Conservation (phyloP, 1,284 basidiomycete species). For the Coniferiporia weirii region DNA sequence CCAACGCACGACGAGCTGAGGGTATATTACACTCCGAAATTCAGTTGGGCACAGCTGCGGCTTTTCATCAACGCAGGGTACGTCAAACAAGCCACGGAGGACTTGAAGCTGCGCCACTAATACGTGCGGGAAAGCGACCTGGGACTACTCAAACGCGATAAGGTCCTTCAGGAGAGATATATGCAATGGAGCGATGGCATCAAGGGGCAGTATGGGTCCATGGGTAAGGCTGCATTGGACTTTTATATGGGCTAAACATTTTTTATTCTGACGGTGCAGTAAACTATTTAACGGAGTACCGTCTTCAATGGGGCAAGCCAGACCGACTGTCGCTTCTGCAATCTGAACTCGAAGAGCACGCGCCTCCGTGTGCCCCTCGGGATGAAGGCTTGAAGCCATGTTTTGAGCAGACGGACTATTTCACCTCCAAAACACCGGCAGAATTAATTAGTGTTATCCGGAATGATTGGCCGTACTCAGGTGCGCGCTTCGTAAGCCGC, state of each 20-base stretch:
- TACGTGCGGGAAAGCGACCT: conserved; percentile 52
- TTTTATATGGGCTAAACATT: conserved; percentile 7
- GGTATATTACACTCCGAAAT: conserved; percentile 63
- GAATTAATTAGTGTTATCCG: conserved; percentile 64
- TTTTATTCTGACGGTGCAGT: conserved; percentile 33
- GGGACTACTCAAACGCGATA: conserved; percentile 71
- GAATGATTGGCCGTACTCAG: conserved; percentile 84
- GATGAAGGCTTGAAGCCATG: conserved; percentile 17
- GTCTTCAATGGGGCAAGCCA: conserved; percentile 68
- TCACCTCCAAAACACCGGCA: conserved; percentile 54
- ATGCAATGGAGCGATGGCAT: conserved; percentile 52
- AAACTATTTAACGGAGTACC: conserved; percentile 57
- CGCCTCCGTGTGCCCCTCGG: background rate
- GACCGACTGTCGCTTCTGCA: conserved; percentile 53
- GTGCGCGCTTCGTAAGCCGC: conserved; percentile 32
- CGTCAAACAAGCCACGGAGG: background rate
- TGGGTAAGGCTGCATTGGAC: conserved; percentile 38
- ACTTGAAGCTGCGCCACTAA: conserved; percentile 4
- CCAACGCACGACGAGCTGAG: conserved; percentile 64
- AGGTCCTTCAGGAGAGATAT: conserved; percentile 60
- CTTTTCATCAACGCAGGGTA: conserved; percentile 74
- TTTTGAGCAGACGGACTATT: conserved; percentile 36
- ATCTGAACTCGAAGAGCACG: conserved; percentile 35
- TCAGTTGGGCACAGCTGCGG: conserved; percentile 71
- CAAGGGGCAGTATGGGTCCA: conserved; percentile 55